Percentiles rank a stretch among this genome's conserved stretches.
Evolutionary conservation across 371 early-diverging fungal species (phyloP).

Genomic region (Mucor velutinosus): DNA sequence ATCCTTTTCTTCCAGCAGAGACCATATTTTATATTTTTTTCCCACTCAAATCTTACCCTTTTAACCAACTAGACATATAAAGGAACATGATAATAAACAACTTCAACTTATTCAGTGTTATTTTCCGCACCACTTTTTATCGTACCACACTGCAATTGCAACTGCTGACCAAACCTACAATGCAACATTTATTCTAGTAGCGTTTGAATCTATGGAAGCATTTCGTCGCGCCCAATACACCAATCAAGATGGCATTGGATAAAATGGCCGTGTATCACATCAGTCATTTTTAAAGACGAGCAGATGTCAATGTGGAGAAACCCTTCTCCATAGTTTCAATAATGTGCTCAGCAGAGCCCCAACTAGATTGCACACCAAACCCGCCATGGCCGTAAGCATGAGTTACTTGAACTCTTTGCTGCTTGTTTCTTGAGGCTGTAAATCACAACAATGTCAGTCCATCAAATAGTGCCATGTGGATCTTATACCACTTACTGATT

Average conservation of each 20-base stretch:
- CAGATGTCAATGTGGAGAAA: not conserved
- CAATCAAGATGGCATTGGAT: not conserved
- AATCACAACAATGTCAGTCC: not conserved
- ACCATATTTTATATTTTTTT: no score
- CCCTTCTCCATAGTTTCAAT: constrained; percentile 49
- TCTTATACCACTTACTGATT: constrained; percentile 32
- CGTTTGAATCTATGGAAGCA: no score
- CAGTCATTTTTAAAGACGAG: not conserved
- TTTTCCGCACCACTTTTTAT: not conserved
- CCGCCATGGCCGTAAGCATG: constrained; percentile 88
- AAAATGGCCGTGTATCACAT: not conserved
- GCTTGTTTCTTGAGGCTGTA: not conserved
- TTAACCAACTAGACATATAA: no score
- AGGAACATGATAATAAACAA: no score
- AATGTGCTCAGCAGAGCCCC: constrained; percentile 67
- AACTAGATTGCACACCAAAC: constrained; percentile 72
- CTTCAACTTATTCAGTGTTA: no score
- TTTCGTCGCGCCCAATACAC: not conserved
- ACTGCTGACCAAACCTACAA: no score
- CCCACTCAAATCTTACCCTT: no score
- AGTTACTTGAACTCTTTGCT: constrained; percentile 45
- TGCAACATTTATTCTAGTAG: no score
- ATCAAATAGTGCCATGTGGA: not conserved
- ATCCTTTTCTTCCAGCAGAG: not conserved
- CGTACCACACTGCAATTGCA: not conserved